phyloP scores from a whole-genome alignment of 441 rosid genomes.

The Pelargonium fulgidum region DNA sequence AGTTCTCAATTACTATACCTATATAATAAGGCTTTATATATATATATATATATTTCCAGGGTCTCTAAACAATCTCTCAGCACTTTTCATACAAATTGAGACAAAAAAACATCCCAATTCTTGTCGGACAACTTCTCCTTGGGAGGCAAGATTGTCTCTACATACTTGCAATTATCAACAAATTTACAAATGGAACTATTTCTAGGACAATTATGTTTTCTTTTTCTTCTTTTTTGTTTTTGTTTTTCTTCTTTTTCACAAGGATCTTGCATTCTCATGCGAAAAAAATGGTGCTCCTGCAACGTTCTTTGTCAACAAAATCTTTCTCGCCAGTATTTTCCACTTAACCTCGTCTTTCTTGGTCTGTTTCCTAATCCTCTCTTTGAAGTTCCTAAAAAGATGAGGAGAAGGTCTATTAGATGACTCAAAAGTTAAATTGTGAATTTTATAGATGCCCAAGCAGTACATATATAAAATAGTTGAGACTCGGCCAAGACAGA shows the following conservation, averaged over 20 bases:
- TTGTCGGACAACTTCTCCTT: not conserved
- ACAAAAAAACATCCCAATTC: not conserved
- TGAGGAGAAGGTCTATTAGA: not conserved
- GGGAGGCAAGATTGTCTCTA: slow-evolving; percentile 3
- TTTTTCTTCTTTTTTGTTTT: not conserved
- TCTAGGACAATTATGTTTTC: too few relatives aligned
- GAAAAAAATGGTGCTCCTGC: slow-evolving; percentile 49
- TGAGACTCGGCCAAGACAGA: too few relatives aligned
- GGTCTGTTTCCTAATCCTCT: slow-evolving; percentile 53
- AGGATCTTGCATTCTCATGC: not conserved
- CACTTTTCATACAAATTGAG: not conserved
- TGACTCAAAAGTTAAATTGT: not conserved
- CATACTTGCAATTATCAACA: not conserved
- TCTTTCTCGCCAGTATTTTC: slow-evolving; percentile 65
- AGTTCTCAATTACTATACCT: too few relatives aligned
- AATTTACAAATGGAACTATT: not conserved
- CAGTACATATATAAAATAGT: too few relatives aligned
- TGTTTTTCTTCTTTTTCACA: not conserved
- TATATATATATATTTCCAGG: too few relatives aligned
- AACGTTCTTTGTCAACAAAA: slow-evolving; percentile 48
- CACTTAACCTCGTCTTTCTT: slow-evolving; percentile 75
- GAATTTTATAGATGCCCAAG: too few relatives aligned
- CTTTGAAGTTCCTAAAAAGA: slow-evolving; percentile 50
- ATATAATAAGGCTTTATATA: too few relatives aligned
- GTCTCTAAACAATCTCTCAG: not conserved